A percentile compares a stretch with the other conserved stretches of the same genome.
These are phyloP conservation scores for Scenedesmus sp. DNA, from an alignment of 163 green algal genomes.

Conservation along the genomic window DNA sequence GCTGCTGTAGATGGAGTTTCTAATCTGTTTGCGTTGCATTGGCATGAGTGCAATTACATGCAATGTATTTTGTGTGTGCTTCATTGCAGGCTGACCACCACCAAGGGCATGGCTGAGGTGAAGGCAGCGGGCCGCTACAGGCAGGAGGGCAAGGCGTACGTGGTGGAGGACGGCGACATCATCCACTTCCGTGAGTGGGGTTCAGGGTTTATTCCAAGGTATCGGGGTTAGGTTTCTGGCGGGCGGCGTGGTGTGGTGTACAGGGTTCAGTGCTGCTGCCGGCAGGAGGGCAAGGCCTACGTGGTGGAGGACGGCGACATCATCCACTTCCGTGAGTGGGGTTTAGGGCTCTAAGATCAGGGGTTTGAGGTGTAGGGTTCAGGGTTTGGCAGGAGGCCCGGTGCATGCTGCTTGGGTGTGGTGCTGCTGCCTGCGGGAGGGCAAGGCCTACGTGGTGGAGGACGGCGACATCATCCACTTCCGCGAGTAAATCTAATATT, in stretches of 20 bases:
- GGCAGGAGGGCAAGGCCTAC: conserved; percentile 95
- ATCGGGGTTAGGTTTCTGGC: too few species aligned
- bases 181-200: conserved; percentile 66
- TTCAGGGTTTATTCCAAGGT: too few species aligned
- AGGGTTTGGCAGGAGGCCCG: too few species aligned
- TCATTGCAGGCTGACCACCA: conserved; percentile 75
- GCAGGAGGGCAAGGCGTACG: conserved; percentile 95
- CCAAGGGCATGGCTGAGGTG: conserved; percentile 79
- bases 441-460: conserved; percentile 92
- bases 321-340: conserved; percentile 65
- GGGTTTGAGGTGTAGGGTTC: too few species aligned
- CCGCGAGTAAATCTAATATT: neutral
- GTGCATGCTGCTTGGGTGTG: too few species aligned
- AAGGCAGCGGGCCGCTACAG: conserved; percentile 94
- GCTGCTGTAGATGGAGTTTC: too few species aligned
- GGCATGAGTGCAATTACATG: too few species aligned
- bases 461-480: conserved; percentile 83
- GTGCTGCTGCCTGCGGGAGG: conserved; percentile 94
- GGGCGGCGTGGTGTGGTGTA: too few species aligned
- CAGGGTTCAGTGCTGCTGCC: conserved; percentile 92
- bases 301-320: conserved; percentile 83
- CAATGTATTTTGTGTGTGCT: too few species aligned
- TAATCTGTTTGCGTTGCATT: too few species aligned
- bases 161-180: conserved; percentile 84
- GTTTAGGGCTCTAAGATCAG: too few species aligned